phyloP scores from a whole-genome alignment of 2,329 filamentous ascomycete genomes.

The Verticillium nubilum region DNA sequence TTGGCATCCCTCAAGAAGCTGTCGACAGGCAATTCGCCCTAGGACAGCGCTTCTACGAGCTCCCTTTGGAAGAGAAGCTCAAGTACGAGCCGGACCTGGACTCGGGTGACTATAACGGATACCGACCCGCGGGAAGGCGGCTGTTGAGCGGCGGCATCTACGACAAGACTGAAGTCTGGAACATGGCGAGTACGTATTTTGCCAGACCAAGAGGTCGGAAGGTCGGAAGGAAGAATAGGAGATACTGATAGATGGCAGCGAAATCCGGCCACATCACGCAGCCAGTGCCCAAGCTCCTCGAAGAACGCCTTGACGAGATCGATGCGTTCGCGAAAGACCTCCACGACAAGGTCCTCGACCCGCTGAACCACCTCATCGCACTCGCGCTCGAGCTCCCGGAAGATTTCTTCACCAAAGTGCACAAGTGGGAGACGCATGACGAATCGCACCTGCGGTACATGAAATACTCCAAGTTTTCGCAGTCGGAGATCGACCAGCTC shows the following conservation, averaged over 20 bases:
- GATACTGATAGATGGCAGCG: conserved; percentile 9
- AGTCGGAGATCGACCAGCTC: conserved; percentile 36
- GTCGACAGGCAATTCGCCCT: conserved; percentile 55
- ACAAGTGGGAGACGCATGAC: conserved; percentile 49
- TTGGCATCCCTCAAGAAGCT: conserved; percentile 50
- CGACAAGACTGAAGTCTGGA: conserved; percentile 30
- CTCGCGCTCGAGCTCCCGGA: conserved; percentile 54
- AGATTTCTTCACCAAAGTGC: conserved; percentile 46
- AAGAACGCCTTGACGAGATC: conserved; percentile 46
- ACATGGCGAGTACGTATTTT: conserved; percentile 24
- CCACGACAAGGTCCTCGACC: conserved; percentile 50
- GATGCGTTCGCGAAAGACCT: conserved; percentile 45
- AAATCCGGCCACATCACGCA: conserved; percentile 22
- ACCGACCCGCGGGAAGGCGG: conserved; percentile 37
- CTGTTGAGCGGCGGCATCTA: conserved; percentile 27
- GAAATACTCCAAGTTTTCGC: conserved; percentile 44
- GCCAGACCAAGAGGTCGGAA: too few relatives aligned
- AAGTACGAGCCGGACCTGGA: conserved; percentile 43
- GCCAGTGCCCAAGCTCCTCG: conserved; percentile 33
- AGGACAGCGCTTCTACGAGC: conserved; percentile 43
- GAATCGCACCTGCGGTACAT: conserved; percentile 59
- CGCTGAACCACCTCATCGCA: conserved; percentile 53
- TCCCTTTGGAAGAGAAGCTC: conserved; percentile 54
- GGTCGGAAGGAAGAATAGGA: too few relatives aligned
- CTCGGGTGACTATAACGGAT: conserved; percentile 50